Percentiles rank a stretch among this genome's conserved stretches.
phyloP scores from a whole-genome alignment of 495 filamentous ascomycete species.

The Darksidea phi region DNA sequence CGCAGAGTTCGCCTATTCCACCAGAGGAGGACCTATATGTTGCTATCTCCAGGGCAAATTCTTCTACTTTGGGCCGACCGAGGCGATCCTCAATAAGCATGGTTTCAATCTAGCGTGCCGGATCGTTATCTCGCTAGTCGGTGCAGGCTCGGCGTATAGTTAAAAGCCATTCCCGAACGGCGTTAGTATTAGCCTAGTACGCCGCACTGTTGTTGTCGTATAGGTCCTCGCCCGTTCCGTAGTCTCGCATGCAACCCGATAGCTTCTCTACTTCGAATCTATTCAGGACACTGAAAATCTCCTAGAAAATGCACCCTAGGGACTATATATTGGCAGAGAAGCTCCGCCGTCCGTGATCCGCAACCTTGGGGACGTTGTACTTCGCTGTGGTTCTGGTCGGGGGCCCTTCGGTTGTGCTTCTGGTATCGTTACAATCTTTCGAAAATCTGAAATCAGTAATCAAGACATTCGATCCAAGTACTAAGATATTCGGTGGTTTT shows the following conservation, averaged over 20 bases:
- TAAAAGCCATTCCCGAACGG: background rate
- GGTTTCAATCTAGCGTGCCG: background rate
- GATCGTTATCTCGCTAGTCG: background rate
- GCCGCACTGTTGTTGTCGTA: background rate
- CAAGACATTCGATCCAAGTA: slow-evolving; percentile 40
- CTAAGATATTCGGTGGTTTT: slow-evolving; percentile 49
- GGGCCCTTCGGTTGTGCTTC: slow-evolving; percentile 35
- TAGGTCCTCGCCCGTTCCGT: background rate
- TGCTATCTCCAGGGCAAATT: background rate
- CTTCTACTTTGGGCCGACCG: background rate
- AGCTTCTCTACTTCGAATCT: background rate
- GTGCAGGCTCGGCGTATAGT: background rate
- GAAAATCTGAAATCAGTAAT: slow-evolving; percentile 49
- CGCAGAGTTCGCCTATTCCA: background rate
- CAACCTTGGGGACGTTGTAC: slow-evolving; percentile 44
- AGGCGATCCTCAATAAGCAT: background rate
- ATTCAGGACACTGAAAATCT: slow-evolving; percentile 43
- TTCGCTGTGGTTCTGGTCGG: slow-evolving; percentile 20
- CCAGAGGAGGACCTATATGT: background rate
- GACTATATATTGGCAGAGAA: slow-evolving; percentile 47
- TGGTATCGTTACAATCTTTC: slow-evolving; percentile 34
- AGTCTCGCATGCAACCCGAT: background rate
- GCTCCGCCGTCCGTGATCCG: slow-evolving; percentile 31
- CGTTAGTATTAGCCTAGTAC: background rate
- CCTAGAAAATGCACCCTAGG: slow-evolving; percentile 48